These are phyloP conservation scores for Boeremia exigua DNA, from an alignment of 2,329 filamentous ascomycete species.

Conservation along the genomic window DNA sequence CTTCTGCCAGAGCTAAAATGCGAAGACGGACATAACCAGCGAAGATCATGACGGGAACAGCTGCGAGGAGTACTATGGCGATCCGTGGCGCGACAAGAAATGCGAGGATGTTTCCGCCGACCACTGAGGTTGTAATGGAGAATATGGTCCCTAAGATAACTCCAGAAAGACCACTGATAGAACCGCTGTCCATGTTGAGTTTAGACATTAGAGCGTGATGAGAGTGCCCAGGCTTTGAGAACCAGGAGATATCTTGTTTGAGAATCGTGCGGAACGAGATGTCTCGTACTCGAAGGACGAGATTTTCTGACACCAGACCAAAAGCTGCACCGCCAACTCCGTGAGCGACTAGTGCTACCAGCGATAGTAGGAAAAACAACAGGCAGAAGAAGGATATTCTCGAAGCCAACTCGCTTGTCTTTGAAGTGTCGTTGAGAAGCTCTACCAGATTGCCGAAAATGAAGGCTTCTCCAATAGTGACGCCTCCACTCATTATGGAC, in stretches of 20 bases:
- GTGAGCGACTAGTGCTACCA: conserved; percentile 57
- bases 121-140: conserved; percentile 54
- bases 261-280: conserved; percentile 59
- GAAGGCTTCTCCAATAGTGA: conserved; percentile 62
- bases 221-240: conserved; percentile 51
- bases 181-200: conserved; percentile 57
- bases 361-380: conserved; percentile 61
- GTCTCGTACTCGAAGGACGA: conserved; percentile 53
- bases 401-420: conserved; percentile 26
- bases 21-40: conserved; percentile 56
- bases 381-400: conserved; percentile 54
- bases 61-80: conserved; percentile 56
- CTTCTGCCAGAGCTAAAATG: conserved; percentile 64
- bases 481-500: conserved; percentile 55
- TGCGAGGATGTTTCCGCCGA: conserved; percentile 56
- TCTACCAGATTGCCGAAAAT: conserved; percentile 42
- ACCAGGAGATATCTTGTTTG: conserved; percentile 62
- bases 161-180: conserved; percentile 56
- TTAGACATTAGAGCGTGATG: conserved; percentile 54
- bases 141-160: conserved; percentile 59
- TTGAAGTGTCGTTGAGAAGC: conserved; percentile 35
- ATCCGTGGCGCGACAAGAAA: conserved; percentile 60
- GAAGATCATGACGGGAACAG: conserved; percentile 56
- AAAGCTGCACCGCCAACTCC: conserved; percentile 55
- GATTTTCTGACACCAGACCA: conserved; percentile 55